Conservation (phyloP, 805 yeast species). For the Suhomyces kilbournensis region DNA sequence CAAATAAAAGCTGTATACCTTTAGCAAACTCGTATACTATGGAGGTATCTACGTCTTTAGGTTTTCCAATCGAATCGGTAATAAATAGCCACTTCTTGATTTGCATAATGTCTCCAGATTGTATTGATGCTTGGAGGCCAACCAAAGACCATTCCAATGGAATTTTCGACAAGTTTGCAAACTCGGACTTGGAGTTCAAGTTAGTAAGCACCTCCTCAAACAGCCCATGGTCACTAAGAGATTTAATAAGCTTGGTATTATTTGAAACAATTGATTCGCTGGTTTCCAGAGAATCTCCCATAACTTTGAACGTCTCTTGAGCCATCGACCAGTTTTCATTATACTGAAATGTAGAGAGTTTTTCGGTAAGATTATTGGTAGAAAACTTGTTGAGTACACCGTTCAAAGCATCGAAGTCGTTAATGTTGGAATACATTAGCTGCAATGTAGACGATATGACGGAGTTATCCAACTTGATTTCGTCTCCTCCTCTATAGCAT, state of each 20-base stretch:
- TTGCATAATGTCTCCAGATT: constrained; percentile 52
- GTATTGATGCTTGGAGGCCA: constrained; percentile 74
- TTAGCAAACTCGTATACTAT: constrained; percentile 64
- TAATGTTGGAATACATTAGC: constrained; percentile 78
- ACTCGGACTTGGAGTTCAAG: constrained; percentile 36
- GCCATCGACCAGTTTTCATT: constrained; percentile 86
- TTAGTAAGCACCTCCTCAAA: constrained; percentile 62
- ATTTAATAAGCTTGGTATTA: constrained; percentile 58
- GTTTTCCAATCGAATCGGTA: constrained; percentile 43
- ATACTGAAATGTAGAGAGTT: constrained; percentile 76
- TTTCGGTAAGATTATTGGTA: constrained; percentile 66
- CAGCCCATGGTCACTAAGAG: constrained; percentile 72
- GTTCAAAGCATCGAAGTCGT: constrained; percentile 85
- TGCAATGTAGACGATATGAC: constrained; percentile 55
- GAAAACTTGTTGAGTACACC: constrained; percentile 79
- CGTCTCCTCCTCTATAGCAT: constrained; percentile 46
- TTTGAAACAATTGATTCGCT: constrained; percentile 25
- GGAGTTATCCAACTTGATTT: constrained; percentile 29
- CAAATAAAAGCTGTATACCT: constrained; percentile 48
- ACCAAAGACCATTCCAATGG: constrained; percentile 60
- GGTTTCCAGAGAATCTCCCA: constrained; percentile 32
- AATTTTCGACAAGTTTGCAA: constrained; percentile 17
- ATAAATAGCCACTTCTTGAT: constrained; percentile 58
- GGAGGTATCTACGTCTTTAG: constrained; percentile 51
- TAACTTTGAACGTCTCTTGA: constrained; percentile 74